These are phyloP conservation scores for Cordia subcordata DNA, from an alignment of 257 asterid species.

Conservation along the genomic window DNA sequence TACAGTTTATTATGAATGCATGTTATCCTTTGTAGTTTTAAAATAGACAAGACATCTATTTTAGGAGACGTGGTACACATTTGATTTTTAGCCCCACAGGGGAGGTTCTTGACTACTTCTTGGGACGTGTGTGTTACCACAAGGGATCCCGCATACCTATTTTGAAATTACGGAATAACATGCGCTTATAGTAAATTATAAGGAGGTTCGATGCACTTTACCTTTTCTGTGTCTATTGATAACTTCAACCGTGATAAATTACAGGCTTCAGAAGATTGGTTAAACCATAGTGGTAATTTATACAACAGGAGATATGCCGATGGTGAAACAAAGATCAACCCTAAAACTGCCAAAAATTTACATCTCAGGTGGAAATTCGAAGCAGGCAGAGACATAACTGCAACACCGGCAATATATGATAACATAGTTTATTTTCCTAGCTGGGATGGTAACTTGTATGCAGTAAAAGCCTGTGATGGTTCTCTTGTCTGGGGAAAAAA, in stretches of 20 bases:
- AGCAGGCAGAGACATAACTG: slow-evolving; percentile 31
- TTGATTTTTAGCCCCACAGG: no score
- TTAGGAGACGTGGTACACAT: no score
- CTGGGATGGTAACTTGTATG: slow-evolving; percentile 47
- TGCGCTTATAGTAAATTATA: no score
- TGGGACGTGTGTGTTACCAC: no score
- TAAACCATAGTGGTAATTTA: slow-evolving; percentile 51
- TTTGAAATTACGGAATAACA: no score
- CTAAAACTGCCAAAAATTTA: slow-evolving; percentile 25
- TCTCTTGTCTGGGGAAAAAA: slow-evolving; percentile 38
- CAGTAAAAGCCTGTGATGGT: slow-evolving; percentile 39
- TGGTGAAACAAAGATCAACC: slow-evolving; percentile 34
- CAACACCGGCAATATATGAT: slow-evolving; percentile 31
- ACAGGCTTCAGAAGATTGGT: slow-evolving; percentile 23
- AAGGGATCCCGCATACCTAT: no score
- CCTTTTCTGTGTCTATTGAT: not conserved
- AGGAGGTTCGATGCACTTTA: no score
- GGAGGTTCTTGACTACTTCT: no score
- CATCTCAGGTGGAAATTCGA: slow-evolving; percentile 45
- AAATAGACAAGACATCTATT: no score
- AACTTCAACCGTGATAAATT: not conserved
- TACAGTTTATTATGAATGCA: no score
- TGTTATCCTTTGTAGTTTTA: no score
- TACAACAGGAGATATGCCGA: slow-evolving; percentile 37
- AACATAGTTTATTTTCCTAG: slow-evolving; percentile 42